Percentiles rank a stretch among this genome's conserved stretches.
phyloP scores from a whole-genome alignment of 139 green algal species.

The Picochlorum costavermella region DNA sequence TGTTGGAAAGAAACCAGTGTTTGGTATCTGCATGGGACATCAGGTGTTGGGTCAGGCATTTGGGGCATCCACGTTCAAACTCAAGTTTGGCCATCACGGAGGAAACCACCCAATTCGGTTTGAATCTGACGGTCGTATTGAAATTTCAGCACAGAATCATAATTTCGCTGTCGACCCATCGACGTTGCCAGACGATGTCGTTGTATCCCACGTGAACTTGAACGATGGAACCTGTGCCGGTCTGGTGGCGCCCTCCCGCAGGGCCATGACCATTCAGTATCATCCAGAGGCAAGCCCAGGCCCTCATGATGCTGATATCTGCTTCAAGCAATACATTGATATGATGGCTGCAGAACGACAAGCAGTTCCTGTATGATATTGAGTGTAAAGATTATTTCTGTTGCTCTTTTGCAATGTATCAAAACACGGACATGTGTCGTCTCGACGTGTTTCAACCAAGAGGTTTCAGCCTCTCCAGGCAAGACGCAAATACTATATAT shows the following conservation, averaged over 20 bases:
- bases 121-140: constrained; percentile 43
- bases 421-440: too few relatives aligned
- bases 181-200: constrained; percentile 73
- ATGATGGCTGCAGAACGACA: constrained; percentile 56
- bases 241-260: constrained; percentile 29
- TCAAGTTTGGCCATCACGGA: constrained; percentile 98
- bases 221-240: constrained; percentile 98
- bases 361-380: constrained; percentile 14
- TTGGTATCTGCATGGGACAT: constrained; percentile 99
- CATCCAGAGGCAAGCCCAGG: constrained; percentile 95
- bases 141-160: constrained; percentile 95
- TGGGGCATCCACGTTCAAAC: constrained; percentile 95
- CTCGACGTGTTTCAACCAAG: too few relatives aligned
- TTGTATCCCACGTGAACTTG: constrained; percentile 94
- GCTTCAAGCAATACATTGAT: constrained; percentile 80
- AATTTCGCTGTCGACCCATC: constrained; percentile 97
- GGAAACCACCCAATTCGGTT: constrained; percentile 96
- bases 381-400: background rate
- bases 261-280: constrained; percentile 97
- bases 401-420: background rate
- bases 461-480: too few relatives aligned
- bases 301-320: constrained; percentile 93
- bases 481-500: too few relatives aligned
- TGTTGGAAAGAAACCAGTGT: constrained; percentile 92
- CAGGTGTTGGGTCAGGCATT: constrained; percentile 97